Conservation (phyloP, 192 early-diverging fungal species). For the Coemansia sp. region DNA sequence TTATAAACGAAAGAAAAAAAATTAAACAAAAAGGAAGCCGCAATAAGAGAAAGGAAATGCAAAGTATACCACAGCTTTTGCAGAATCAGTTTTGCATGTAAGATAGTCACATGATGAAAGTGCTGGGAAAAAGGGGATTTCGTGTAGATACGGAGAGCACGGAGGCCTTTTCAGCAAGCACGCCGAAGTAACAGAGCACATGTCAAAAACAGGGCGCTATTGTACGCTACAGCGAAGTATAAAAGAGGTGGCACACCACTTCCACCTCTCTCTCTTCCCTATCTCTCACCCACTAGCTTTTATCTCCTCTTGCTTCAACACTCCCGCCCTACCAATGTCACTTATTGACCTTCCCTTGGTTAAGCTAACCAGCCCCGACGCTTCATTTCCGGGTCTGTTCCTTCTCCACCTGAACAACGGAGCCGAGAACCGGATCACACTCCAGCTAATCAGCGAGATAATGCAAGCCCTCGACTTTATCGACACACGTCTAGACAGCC, state of each 20-base stretch:
- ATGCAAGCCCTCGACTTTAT: slow-evolving; percentile 62
- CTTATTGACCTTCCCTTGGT: slow-evolving; percentile 46
- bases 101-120: not conserved
- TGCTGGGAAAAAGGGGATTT: not conserved
- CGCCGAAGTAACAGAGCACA: not conserved
- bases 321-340: slow-evolving; percentile 19
- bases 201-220: not conserved
- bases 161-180: not conserved
- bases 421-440: slow-evolving; percentile 68
- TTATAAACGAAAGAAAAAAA: not conserved
- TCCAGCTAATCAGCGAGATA: slow-evolving; percentile 60
- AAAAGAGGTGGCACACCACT: not conserved
- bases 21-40: not conserved
- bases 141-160: too few relatives aligned
- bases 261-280: too few relatives aligned
- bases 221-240: not conserved
- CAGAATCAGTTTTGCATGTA: not conserved
- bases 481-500: slow-evolving; percentile 47
- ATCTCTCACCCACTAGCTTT: not conserved
- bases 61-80: too few relatives aligned
- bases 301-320: not conserved
- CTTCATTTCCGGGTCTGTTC: slow-evolving; percentile 55
- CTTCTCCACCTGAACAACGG: slow-evolving; percentile 66
- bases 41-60: not conserved
- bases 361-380: slow-evolving; percentile 44